These are phyloP conservation scores for Cymodocea nodosa DNA, from an alignment of 116 monocot genomes.

Conservation along the genomic window DNA sequence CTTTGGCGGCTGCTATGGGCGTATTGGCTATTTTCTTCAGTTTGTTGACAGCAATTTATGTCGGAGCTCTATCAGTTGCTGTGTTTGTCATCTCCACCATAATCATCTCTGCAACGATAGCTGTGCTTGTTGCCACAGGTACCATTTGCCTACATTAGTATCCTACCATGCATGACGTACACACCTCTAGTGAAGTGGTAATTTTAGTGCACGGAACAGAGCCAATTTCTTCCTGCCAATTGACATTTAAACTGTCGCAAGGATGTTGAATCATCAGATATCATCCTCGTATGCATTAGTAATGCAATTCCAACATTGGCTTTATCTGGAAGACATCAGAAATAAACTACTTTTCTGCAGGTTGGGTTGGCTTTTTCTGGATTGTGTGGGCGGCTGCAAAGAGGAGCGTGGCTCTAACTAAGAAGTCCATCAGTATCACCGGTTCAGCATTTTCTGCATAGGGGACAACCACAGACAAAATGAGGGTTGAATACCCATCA, in stretches of 20 bases:
- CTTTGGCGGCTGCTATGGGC: conserved; percentile 79
- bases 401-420: conserved; percentile 53
- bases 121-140: conserved; percentile 54
- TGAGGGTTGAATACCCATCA: neutral
- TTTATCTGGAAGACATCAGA: too few relatives aligned
- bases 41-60: conserved; percentile 48
- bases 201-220: too few relatives aligned
- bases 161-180: too few relatives aligned
- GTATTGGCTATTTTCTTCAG: conserved; percentile 79
- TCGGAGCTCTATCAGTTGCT: conserved; percentile 67
- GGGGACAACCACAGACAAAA: neutral
- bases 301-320: too few relatives aligned
- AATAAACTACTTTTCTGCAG: conserved; percentile 20
- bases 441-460: conserved; percentile 39
- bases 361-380: conserved; percentile 80
- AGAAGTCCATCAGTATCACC: conserved; percentile 35
- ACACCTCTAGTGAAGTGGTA: too few relatives aligned
- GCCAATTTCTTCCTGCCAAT: too few relatives aligned
- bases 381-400: conserved; percentile 37
- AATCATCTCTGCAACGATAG: conserved; percentile 41
- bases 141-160: neutral
- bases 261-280: too few relatives aligned
- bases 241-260: too few relatives aligned
- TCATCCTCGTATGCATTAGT: too few relatives aligned
- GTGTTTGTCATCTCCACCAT: conserved; percentile 44